Percentiles rank a stretch among this genome's conserved stretches.
These are phyloP conservation scores for Senecio squalidus DNA, from an alignment of 140 eudicot genomes.

Conservation along the genomic window DNA sequence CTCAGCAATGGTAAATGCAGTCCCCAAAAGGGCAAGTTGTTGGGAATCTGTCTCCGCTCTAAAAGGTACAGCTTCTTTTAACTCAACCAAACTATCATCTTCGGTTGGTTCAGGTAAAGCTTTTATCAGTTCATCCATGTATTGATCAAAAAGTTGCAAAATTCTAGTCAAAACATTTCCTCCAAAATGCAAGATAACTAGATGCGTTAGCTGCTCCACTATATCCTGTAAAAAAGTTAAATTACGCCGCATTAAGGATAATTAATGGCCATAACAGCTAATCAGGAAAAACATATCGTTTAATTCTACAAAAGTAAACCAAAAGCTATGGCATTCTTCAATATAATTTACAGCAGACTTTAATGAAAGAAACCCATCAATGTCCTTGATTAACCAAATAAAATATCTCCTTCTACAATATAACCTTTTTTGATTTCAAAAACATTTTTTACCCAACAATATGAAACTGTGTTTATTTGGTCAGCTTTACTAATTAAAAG, in stretches of 20 bases:
- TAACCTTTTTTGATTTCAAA: background rate
- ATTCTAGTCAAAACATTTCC: slow-evolving; percentile 71
- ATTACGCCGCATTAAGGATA: background rate
- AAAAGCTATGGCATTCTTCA: background rate
- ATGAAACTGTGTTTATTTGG: too few species aligned
- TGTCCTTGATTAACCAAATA: too few species aligned
- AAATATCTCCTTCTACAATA: background rate
- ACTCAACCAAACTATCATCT: slow-evolving; percentile 71
- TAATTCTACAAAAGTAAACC: background rate
- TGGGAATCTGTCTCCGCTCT: slow-evolving; percentile 94
- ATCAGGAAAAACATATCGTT: background rate
- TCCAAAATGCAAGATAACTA: slow-evolving; percentile 81
- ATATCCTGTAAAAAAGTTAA: slow-evolving; percentile 49
- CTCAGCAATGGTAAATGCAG: slow-evolving; percentile 86
- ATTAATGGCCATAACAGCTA: background rate
- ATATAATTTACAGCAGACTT: background rate
- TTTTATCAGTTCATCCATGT: slow-evolving; percentile 80
- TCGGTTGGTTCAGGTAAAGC: slow-evolving; percentile 78
- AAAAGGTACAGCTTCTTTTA: slow-evolving; percentile 71
- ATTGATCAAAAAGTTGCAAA: slow-evolving; percentile 74
- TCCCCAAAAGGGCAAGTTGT: slow-evolving; percentile 81
- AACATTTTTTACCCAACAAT: too few species aligned
- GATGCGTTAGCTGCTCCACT: slow-evolving; percentile 72
- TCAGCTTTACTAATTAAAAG: background rate
- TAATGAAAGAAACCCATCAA: background rate